These are phyloP conservation scores for Globisporangium alternatum DNA, from an alignment of 352 stramenopile genomes.

Conservation along the genomic window DNA sequence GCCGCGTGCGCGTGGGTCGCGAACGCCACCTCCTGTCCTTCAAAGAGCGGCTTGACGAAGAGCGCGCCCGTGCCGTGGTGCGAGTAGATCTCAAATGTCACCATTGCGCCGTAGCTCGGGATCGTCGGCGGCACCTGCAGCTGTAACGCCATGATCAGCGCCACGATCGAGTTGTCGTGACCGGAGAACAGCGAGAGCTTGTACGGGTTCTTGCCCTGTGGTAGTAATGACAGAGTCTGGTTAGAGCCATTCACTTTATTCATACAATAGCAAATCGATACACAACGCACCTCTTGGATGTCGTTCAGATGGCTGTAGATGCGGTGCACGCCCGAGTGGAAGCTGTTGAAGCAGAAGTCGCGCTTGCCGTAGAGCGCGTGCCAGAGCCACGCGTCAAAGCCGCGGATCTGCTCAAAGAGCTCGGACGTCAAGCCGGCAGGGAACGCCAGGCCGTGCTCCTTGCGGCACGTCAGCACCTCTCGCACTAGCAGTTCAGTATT, in stretches of 20 bases:
- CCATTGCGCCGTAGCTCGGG: constrained; percentile 67
- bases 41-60: constrained; percentile 52
- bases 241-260: not conserved
- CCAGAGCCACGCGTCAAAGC: constrained; percentile 77
- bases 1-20: constrained; percentile 31
- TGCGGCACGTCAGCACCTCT: constrained; percentile 64
- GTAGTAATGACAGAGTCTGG: constrained; percentile 4
- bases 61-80: constrained; percentile 38
- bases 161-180: constrained; percentile 81
- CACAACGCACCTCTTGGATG: constrained; percentile 34
- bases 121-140: constrained; percentile 50
- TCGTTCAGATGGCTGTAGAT: constrained; percentile 49
- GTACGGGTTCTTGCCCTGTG: constrained; percentile 22
- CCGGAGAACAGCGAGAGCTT: constrained; percentile 75
- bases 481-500: constrained; percentile 33
- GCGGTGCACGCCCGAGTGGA: constrained; percentile 46
- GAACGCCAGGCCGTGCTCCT: constrained; percentile 57
- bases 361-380: constrained; percentile 67
- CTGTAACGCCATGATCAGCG: constrained; percentile 60
- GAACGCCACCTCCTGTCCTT: constrained; percentile 47
- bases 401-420: constrained; percentile 57
- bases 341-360: constrained; percentile 62
- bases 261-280: constrained; percentile 4
- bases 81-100: constrained; percentile 68
- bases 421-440: constrained; percentile 50